Base-by-base conservation (phyloP, 306 rosid species). In the Prunus davidiana region DNA sequence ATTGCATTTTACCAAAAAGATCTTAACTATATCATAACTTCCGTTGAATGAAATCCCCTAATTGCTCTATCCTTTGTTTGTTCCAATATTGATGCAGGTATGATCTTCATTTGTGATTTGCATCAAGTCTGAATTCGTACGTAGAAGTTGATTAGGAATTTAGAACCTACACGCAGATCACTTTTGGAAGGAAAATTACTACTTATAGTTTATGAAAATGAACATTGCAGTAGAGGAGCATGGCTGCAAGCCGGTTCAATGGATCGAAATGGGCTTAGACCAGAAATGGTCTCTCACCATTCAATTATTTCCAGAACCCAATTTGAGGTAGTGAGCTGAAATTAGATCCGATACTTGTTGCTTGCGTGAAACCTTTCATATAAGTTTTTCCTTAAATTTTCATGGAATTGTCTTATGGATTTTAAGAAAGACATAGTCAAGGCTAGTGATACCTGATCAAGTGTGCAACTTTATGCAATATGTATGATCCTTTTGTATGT, bases 221-320 rank as follows among this genome's bases (percentile, higher is more conserved):
- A 16, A 45, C 20, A 49, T 43, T 73, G 86, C 90, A 87, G 90
- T 82, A 81, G 77, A 79, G 90, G 75, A 76, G 78, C 79, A 76
- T 79, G 85, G 83, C 43, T 78, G 74, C 81, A 84, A 75, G 79
- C 79, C 45, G 79, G 32, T 71, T 76, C 84, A 27, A 50, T 49
- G 75, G 84, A 80, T 72, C 62, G 78, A 18, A 81, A 88, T 41
- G 91, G 67, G 72, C 61, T 78, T 45, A 78, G 77, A 71, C 76
- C 74, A 67, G 85, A 84, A 77, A 75, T 27, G 72, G 38, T 80
- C 27, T 77, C 86, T 25, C 88, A 83, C 28, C 64, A 69, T 69
- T 15, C 55, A 56, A 57, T 8, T 41, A 56, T 43, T 64, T 27
- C 43, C 51, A 85, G 55, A 46, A 79, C 81, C 46, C 83, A 71